phyloP scores from a whole-genome alignment of 2,329 filamentous ascomycete genomes.

The Falciphora oryzae region DNA sequence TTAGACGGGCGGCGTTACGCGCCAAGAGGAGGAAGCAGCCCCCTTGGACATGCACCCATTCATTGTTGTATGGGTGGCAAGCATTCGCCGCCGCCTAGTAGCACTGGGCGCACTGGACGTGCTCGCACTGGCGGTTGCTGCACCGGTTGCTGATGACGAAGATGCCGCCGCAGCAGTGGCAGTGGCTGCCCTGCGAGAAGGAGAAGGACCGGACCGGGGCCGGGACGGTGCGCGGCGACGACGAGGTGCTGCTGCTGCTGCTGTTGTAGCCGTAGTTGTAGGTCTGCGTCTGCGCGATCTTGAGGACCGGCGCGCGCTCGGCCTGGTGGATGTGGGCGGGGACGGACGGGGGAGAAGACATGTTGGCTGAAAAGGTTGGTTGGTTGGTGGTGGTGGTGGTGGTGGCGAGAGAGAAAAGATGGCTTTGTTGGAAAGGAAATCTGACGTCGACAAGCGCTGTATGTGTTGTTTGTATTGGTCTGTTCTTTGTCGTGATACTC shows the following conservation, averaged over 20 bases:
- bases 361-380: not conserved
- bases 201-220: conserved; percentile 12
- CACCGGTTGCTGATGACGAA: conserved; percentile 52
- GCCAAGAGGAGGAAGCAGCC: too few species aligned
- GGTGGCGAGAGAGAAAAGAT: not conserved
- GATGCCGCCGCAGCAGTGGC: conserved; percentile 50
- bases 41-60: too few species aligned
- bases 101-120: conserved; percentile 45
- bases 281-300: conserved; percentile 4
- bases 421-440: not conserved
- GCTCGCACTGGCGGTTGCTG: conserved; percentile 36
- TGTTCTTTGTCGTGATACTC: not conserved
- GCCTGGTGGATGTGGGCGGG: not conserved
- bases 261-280: not conserved
- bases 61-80: too few species aligned
- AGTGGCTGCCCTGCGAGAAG: conserved; percentile 28
- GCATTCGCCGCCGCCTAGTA: conserved; percentile 23
- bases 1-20: too few species aligned
- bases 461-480: not conserved
- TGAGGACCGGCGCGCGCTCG: conserved; percentile 6
- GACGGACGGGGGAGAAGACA: conserved; percentile 2
- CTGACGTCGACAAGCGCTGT: not conserved
- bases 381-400: not conserved
- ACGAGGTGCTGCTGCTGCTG: not conserved
- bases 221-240: conserved; percentile 3